A percentile compares a stretch with the other conserved stretches of the same genome.
These are phyloP conservation scores for Epichloe gansuensis DNA, from an alignment of 2,329 filamentous ascomycete species.

Conservation along the genomic window DNA sequence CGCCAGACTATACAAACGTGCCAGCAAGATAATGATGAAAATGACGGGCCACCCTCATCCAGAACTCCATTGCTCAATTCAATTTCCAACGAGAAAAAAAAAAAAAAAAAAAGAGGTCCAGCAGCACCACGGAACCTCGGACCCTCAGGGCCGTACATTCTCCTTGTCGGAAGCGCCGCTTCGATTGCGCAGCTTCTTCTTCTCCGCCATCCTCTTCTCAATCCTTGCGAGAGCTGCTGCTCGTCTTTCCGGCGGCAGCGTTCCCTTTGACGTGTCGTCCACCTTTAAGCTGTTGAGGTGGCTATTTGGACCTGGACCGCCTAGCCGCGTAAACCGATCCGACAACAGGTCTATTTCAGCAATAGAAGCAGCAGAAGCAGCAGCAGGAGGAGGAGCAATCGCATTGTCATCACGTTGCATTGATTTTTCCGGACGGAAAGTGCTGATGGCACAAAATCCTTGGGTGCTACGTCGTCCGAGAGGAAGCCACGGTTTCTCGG, in stretches of 20 bases:
- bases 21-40: neutral
- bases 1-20: neutral
- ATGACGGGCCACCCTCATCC: neutral
- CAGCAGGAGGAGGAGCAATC: neutral
- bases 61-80: slow-evolving; percentile 14
- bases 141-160: slow-evolving; percentile 30
- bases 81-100: neutral
- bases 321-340: slow-evolving; percentile 33
- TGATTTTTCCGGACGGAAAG: slow-evolving; percentile 17
- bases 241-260: slow-evolving; percentile 36
- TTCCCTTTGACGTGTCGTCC: slow-evolving; percentile 29
- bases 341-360: slow-evolving; percentile 33
- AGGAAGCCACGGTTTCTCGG: slow-evolving; percentile 27
- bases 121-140: neutral
- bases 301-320: slow-evolving; percentile 23
- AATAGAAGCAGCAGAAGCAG: slow-evolving; percentile 5
- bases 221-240: slow-evolving; percentile 44
- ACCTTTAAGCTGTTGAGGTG: slow-evolving; percentile 17
- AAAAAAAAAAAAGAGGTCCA: neutral
- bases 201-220: slow-evolving; percentile 41
- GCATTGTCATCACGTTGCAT: slow-evolving; percentile 10
- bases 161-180: slow-evolving; percentile 33
- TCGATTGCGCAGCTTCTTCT: slow-evolving; percentile 25
- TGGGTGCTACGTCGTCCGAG: slow-evolving; percentile 20
- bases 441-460: slow-evolving; percentile 15